A percentile compares a stretch with the other conserved stretches of the same genome.
These are phyloP conservation scores for Aspergillus terreus DNA, from an alignment of 2,329 filamentous ascomycete genomes.

Conservation along the genomic window DNA sequence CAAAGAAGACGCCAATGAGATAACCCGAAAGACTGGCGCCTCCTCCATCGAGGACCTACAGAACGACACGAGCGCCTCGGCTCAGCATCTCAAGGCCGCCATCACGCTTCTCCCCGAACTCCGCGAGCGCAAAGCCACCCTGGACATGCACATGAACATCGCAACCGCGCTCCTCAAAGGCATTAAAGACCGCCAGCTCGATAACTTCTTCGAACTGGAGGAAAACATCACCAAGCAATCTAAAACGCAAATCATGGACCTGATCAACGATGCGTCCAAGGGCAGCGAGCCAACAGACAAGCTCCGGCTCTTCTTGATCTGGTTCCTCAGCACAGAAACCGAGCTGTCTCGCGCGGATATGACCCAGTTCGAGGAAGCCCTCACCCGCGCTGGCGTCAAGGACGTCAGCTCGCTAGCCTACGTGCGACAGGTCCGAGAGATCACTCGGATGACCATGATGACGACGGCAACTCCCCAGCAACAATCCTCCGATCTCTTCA, in stretches of 20 bases:
- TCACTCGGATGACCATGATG: constrained; percentile 97
- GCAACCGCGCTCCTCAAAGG: constrained; percentile 73
- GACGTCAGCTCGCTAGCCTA: constrained; percentile 79
- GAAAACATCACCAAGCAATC: constrained; percentile 89
- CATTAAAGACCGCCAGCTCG: constrained; percentile 91
- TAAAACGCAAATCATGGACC: constrained; percentile 81
- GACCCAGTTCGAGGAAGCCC: constrained; percentile 78
- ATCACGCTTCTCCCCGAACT: constrained; percentile 91
- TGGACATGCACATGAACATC: constrained; percentile 99
- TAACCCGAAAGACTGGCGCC: constrained; percentile 92
- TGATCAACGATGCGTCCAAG: constrained; percentile 76
- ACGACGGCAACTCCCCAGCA: constrained; percentile 71
- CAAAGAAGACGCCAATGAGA: constrained; percentile 89
- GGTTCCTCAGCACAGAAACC: constrained; percentile 90
- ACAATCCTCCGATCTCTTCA: constrained; percentile 69
- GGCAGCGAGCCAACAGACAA: constrained; percentile 85
- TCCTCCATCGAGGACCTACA: constrained; percentile 89
- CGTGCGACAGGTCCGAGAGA: constrained; percentile 84
- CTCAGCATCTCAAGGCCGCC: constrained; percentile 91
- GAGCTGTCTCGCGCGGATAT: constrained; percentile 80
- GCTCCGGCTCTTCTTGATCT: constrained; percentile 90
- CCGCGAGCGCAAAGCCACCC: constrained; percentile 81
- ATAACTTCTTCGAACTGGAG: constrained; percentile 94
- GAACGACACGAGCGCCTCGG: constrained; percentile 81
- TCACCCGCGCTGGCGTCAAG: constrained; percentile 66